A percentile compares a stretch with the other conserved stretches of the same genome.
These are phyloP conservation scores for Suillus brevipes DNA, from an alignment of 768 basidiomycete species.

Conservation along the genomic window DNA sequence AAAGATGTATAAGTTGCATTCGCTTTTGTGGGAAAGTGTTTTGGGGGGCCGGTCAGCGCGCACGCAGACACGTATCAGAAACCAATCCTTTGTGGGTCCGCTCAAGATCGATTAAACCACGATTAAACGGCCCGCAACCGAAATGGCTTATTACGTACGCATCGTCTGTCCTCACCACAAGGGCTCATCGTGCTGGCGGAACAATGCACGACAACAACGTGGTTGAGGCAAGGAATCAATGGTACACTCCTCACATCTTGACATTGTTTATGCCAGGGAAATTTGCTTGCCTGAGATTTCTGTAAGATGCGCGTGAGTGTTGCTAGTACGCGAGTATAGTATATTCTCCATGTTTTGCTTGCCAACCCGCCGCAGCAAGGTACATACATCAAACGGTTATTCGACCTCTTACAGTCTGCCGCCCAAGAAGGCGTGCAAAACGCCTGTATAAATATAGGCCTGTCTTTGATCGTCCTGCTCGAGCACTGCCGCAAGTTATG, in stretches of 20 bases:
- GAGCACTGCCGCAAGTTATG: slow-evolving; percentile 23
- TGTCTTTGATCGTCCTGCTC: slow-evolving; percentile 18
- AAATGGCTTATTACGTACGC: slow-evolving; percentile 38
- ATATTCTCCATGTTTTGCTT: slow-evolving; percentile 25
- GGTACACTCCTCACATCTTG: slow-evolving; percentile 34
- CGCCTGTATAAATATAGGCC: slow-evolving; percentile 18
- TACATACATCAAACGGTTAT: slow-evolving; percentile 27
- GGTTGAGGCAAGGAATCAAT: slow-evolving; percentile 32
- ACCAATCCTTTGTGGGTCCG: slow-evolving; percentile 32
- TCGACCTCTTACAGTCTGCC: slow-evolving; percentile 25
- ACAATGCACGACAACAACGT: slow-evolving; percentile 29
- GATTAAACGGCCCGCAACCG: slow-evolving; percentile 36
- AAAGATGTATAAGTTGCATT: slow-evolving; percentile 23
- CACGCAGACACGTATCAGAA: slow-evolving; percentile 32
- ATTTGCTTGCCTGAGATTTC: slow-evolving; percentile 31
- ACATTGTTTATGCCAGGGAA: slow-evolving; percentile 29
- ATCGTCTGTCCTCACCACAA: slow-evolving; percentile 31
- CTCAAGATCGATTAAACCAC: slow-evolving; percentile 37
- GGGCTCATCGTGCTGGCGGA: slow-evolving; percentile 29
- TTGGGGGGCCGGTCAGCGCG: slow-evolving; percentile 25
- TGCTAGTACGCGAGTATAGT: slow-evolving; percentile 16
- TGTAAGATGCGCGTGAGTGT: slow-evolving; percentile 20
- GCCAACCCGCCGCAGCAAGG: slow-evolving; percentile 22
- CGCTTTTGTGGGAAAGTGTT: slow-evolving; percentile 34
- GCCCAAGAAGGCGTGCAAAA: slow-evolving; percentile 8